Percentiles rank a stretch among this genome's conserved stretches.
phyloP scores from a whole-genome alignment of 2,329 filamentous ascomycete species.

The Aspergillus awamori region DNA sequence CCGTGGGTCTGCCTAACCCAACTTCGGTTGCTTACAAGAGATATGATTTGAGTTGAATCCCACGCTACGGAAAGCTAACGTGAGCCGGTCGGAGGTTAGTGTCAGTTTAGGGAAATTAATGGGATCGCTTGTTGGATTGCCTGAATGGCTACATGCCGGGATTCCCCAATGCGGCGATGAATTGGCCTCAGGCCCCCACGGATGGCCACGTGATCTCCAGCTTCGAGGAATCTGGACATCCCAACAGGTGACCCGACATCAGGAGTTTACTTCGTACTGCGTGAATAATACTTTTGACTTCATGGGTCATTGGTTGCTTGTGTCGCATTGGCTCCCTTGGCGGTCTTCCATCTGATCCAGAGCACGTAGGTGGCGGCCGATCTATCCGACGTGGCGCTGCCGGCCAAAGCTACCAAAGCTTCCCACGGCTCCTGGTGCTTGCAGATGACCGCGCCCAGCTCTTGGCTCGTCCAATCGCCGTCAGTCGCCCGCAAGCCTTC shows the following conservation, averaged over 20 bases:
- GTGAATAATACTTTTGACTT: not conserved
- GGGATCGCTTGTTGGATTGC: too few relatives aligned
- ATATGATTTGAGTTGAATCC: not conserved
- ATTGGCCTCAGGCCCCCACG: not conserved
- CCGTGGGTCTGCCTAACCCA: not conserved
- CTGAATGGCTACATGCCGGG: not conserved
- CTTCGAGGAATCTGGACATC: not conserved
- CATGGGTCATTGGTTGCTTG: not conserved
- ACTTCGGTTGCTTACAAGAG: not conserved
- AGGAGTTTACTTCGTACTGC: not conserved
- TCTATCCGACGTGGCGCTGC: slow-evolving; percentile 1
- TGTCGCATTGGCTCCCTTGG: slow-evolving; percentile 6
- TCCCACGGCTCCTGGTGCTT: not conserved
- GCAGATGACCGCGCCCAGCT: slow-evolving; percentile 2
- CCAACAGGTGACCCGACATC: not conserved
- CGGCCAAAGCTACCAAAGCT: not conserved
- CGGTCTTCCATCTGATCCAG: not conserved
- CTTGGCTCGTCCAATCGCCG: not conserved
- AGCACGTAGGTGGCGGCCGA: slow-evolving; percentile 4
- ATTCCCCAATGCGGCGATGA: not conserved
- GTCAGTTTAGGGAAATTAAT: too few relatives aligned
- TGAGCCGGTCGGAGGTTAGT: not conserved
- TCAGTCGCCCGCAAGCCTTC: not conserved
- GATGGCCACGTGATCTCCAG: not conserved
- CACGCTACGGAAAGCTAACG: not conserved